Conservation (phyloP, 768 basidiomycete genomes). For the Artomyces pyxidatus region DNA sequence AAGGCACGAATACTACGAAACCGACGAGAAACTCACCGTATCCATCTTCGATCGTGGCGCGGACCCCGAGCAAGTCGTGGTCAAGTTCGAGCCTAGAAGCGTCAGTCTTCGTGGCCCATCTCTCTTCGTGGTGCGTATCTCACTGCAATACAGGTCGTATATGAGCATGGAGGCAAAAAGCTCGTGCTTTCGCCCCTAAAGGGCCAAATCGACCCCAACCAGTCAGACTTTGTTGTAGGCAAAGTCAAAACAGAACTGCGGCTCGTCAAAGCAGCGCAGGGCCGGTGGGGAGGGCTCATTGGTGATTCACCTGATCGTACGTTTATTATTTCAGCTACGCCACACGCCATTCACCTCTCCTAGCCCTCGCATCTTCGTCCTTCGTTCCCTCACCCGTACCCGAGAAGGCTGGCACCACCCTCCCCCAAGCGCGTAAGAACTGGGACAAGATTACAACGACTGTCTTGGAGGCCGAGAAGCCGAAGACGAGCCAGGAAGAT, state of each 20-base stretch:
- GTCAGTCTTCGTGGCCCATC: constrained; percentile 28
- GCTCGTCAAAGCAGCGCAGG: constrained; percentile 56
- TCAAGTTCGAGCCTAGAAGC: constrained; percentile 58
- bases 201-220: constrained; percentile 64
- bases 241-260: constrained; percentile 86
- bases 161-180: constrained; percentile 61
- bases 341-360: constrained; percentile 1
- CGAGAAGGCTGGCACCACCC: constrained; percentile 23
- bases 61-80: constrained; percentile 51
- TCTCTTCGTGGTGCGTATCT: background rate
- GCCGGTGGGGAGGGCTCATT: constrained; percentile 69
- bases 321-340: constrained; percentile 20
- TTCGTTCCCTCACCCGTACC: constrained; percentile 24
- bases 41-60: constrained; percentile 76
- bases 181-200: constrained; percentile 74
- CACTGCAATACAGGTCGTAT: constrained; percentile 38
- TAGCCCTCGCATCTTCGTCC: constrained; percentile 22
- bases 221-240: constrained; percentile 59
- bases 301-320: constrained; percentile 72
- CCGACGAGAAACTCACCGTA: constrained; percentile 63
- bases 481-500: constrained; percentile 62
- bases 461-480: constrained; percentile 62
- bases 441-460: constrained; percentile 80
- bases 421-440: constrained; percentile 57
- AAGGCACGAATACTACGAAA: constrained; percentile 87